Percentiles rank a stretch among this genome's conserved stretches.
These are phyloP conservation scores for Malbranchea cinnamomea DNA, from an alignment of 2,329 filamentous ascomycete species.

Conservation along the genomic window DNA sequence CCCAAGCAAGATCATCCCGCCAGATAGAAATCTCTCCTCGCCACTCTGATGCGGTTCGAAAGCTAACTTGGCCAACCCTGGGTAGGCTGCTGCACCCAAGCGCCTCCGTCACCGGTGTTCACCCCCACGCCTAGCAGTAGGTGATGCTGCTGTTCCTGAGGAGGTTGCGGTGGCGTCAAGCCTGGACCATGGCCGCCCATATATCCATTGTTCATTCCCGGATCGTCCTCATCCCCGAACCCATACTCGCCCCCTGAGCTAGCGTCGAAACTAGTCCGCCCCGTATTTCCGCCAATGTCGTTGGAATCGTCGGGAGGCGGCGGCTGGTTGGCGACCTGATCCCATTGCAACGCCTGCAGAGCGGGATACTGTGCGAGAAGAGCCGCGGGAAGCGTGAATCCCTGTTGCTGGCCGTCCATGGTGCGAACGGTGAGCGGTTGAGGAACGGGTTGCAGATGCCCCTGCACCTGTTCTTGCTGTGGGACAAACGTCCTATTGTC, in stretches of 20 bases:
- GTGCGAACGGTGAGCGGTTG: constrained; percentile 47
- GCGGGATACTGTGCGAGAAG: constrained; percentile 85
- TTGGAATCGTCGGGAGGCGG: constrained; percentile 38
- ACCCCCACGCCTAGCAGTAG: constrained; percentile 16
- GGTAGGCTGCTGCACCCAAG: constrained; percentile 5
- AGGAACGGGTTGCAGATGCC: constrained; percentile 42
- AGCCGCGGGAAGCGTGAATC: constrained; percentile 68
- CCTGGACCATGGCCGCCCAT: constrained; percentile 18
- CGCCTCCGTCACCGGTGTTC: constrained; percentile 13
- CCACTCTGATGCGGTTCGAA: no score
- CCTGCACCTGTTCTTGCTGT: constrained; percentile 31
- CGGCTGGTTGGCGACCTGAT: constrained; percentile 50
- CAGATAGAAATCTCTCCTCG: no score
- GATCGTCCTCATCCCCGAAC: constrained; percentile 27
- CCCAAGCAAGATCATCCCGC: no score
- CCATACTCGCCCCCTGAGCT: constrained; percentile 30
- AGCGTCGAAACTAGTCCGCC: constrained; percentile 32
- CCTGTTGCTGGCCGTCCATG: constrained; percentile 39
- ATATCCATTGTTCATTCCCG: constrained; percentile 22
- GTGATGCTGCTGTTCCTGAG: constrained; percentile 10
- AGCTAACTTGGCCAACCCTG: constrained; percentile 4
- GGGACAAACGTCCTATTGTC: constrained; percentile 63
- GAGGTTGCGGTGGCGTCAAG: constrained; percentile 11
- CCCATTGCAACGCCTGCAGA: constrained; percentile 81
- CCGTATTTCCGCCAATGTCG: constrained; percentile 45